Percentiles rank a stretch among this genome's conserved stretches.
These are phyloP conservation scores for Microbotryum saponariae DNA, from an alignment of 1,284 basidiomycete species.

Conservation along the genomic window DNA sequence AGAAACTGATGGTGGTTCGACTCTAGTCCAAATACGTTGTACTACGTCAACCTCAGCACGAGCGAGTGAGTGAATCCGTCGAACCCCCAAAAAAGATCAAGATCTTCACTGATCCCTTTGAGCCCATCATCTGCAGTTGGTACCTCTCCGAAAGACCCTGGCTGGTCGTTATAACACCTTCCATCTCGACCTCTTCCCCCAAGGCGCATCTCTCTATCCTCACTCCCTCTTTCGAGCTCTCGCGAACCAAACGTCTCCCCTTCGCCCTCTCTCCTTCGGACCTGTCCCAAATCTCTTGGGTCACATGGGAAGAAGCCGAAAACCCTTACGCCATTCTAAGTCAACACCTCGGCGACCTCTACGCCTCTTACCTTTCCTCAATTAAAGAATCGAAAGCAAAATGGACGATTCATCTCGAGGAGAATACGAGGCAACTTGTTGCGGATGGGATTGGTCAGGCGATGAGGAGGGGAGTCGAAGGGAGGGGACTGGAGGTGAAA, in stretches of 20 bases:
- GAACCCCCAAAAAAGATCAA: not conserved
- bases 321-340: constrained; percentile 57
- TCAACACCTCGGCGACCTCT: constrained; percentile 43
- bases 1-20: not conserved
- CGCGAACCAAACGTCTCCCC: constrained; percentile 55
- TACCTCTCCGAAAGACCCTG: constrained; percentile 66
- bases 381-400: not conserved
- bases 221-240: constrained; percentile 67
- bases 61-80: no score
- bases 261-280: constrained; percentile 46
- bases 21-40: constrained; percentile 52
- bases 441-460: constrained; percentile 46
- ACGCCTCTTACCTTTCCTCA: constrained; percentile 9
- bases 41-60: constrained; percentile 58
- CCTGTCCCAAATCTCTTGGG: constrained; percentile 47
- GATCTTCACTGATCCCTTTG: constrained; percentile 43
- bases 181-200: constrained; percentile 25
- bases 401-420: constrained; percentile 52
- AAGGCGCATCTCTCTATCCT: constrained; percentile 53
- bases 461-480: constrained; percentile 38
- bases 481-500: constrained; percentile 51
- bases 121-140: constrained; percentile 46
- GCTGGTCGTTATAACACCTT: constrained; percentile 57
- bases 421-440: constrained; percentile 51
- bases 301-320: constrained; percentile 66